These are phyloP conservation scores for Candida nitratophila DNA, from an alignment of 805 yeast genomes.

Conservation along the genomic window DNA sequence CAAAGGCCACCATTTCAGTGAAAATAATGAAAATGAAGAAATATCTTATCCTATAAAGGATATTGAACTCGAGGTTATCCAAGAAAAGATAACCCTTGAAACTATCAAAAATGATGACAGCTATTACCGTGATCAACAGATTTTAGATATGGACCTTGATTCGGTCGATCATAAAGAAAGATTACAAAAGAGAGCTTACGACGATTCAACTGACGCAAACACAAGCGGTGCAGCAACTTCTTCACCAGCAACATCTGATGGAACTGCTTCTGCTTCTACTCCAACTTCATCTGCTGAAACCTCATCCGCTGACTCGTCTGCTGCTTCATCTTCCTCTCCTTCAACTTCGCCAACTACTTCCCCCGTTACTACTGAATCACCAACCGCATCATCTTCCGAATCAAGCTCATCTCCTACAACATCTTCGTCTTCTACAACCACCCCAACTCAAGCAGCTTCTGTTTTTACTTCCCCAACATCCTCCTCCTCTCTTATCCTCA, in stretches of 20 bases:
- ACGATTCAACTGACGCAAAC: neutral
- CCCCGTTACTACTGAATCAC: too few species aligned
- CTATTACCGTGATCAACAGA: neutral
- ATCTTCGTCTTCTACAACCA: slow-evolving; percentile 18
- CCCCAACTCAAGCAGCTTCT: slow-evolving; percentile 8
- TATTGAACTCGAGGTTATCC: neutral
- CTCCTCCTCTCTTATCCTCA: neutral
- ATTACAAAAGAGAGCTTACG: neutral
- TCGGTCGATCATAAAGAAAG: too few species aligned
- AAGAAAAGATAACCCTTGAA: neutral
- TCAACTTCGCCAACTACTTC: slow-evolving; percentile 9
- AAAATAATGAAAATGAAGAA: neutral
- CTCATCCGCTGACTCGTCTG: neutral
- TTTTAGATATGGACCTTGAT: too few species aligned
- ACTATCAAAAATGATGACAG: too few species aligned
- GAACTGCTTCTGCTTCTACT: neutral
- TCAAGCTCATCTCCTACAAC: slow-evolving; percentile 18
- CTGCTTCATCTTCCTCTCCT: slow-evolving; percentile 5
- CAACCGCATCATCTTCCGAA: too few species aligned
- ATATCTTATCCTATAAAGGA: neutral
- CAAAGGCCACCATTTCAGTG: neutral
- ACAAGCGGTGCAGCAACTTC: neutral
- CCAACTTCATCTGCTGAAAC: too few species aligned
- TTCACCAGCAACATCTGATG: neutral
- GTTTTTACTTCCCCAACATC: slow-evolving; percentile 16